Evolutionary conservation across 805 yeast species (phyloP), one percentile per base, ranked within the genome.

Genomic region (Starmerella davenportii): DNA sequence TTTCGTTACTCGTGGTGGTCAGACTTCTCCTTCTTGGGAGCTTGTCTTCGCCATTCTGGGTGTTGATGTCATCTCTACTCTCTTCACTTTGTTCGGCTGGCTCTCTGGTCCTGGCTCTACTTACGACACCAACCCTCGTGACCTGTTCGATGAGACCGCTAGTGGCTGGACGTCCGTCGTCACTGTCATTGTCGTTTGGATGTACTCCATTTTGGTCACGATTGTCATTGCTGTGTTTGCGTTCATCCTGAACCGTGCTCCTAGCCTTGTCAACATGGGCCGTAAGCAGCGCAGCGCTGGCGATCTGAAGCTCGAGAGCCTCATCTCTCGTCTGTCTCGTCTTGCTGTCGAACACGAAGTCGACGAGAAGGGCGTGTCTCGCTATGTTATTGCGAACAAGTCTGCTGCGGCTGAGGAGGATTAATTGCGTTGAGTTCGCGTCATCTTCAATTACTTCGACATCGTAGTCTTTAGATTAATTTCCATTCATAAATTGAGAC

Each of bases 1-100:
- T 70, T 82, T 82, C 79, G 72, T 82, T 58, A 82, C 95, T 59
- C 78, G 95, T 72, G 94, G 94, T 62, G 94, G 93, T 69, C 92
- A 93, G 64, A 82, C 85, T 80, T 76, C 85, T 87, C 95, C 95
- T 70, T 78, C 92, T 37, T 82, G 94, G 94, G 93, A 82, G 74
- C 76, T 82, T 65, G 60, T 87, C 56, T 90, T 84, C 71, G 95
- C 95, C 60, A 93, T 82, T 57, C 70, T 80, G 58, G 70, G 68
- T 62, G 95, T 82, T 60, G 94, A 82, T 68, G 68, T 81, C 70
- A 67, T 82, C 56, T 87, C 95, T 51, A 81, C 94, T 49, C 71
- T 80, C 76, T 82, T 82, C 76, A 65, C 79, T 55, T 66, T 81
- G 60, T 82, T 82, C 75, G 95, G 95, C 56, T 82, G 94, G 94